Conservation (phyloP, 768 basidiomycete genomes). For the Leccinellum albellum region DNA sequence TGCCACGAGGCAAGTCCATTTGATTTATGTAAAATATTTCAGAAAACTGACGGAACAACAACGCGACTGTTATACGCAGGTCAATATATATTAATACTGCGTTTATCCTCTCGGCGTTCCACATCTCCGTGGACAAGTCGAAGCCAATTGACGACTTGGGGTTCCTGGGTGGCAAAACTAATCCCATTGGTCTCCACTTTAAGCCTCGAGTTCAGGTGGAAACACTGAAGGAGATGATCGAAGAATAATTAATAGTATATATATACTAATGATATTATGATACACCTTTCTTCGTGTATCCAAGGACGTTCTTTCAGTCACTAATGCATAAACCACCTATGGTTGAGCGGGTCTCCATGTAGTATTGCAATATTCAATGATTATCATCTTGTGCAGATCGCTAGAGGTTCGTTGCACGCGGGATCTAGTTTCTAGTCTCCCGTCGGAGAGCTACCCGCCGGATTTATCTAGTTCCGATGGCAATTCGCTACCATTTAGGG, state of each 20-base stretch:
- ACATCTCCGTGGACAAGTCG: conserved; percentile 41
- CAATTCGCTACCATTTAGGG: no score
- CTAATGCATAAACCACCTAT: no score
- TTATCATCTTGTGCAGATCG: neutral
- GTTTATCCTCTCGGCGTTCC: conserved; percentile 60
- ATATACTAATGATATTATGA: neutral
- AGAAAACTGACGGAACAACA: neutral
- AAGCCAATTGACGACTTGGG: conserved; percentile 53
- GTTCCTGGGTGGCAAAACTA: conserved; percentile 37
- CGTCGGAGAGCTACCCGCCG: neutral
- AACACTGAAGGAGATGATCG: conserved; percentile 5
- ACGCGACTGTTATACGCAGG: conserved; percentile 22
- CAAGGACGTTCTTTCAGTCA: no score
- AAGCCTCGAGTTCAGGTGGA: conserved; percentile 36
- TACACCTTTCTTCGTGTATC: neutral
- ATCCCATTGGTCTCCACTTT: conserved; percentile 53
- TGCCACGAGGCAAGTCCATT: conserved; percentile 32
- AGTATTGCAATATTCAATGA: no score
- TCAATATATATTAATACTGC: conserved; percentile 61
- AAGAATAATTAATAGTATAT: neutral
- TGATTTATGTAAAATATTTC: neutral
- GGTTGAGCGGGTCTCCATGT: no score
- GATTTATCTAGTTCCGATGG: neutral
- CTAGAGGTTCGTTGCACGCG: no score
- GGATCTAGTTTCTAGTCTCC: neutral